A percentile compares a stretch with the other conserved stretches of the same genome.
Evolutionary conservation across 2,329 filamentous ascomycete genomes (phyloP).

Genomic region (Chaetomium sp.): DNA sequence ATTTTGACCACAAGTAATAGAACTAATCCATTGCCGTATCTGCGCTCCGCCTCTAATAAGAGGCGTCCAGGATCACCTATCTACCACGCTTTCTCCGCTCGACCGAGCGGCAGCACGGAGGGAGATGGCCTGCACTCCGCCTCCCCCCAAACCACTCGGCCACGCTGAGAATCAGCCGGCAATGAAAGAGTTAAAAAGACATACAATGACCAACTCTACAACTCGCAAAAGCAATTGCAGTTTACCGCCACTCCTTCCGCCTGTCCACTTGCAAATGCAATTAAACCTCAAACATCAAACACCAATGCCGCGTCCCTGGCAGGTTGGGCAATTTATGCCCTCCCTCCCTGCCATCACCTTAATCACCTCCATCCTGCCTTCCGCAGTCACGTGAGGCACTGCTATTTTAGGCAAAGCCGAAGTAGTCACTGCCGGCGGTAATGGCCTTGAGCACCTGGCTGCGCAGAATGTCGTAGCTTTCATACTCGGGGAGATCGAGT

Average conservation of each 20-base stretch:
- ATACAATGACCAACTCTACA: constrained; percentile 17
- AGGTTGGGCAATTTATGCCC: constrained; percentile 32
- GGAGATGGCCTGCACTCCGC: constrained; percentile 33
- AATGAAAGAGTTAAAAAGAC: constrained; percentile 7
- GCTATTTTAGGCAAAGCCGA: constrained; percentile 80
- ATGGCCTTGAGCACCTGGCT: constrained; percentile 92
- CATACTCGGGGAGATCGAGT: constrained; percentile 97
- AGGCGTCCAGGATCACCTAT: constrained; percentile 9
- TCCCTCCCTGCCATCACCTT: constrained; percentile 23
- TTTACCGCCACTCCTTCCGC: constrained; percentile 4
- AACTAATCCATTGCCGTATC: constrained; percentile 18
- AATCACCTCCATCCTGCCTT: neutral
- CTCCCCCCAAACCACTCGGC: constrained; percentile 6
- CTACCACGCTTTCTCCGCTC: constrained; percentile 8
- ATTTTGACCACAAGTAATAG: neutral
- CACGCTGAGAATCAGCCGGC: constrained; percentile 6
- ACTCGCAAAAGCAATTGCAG: constrained; percentile 12
- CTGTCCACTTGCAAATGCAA: constrained; percentile 20
- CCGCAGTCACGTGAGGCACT: neutral
- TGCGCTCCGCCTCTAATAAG: constrained; percentile 5
- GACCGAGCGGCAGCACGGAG: constrained; percentile 10
- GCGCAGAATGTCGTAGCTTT: constrained; percentile 88
- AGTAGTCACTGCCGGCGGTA: constrained; percentile 96
- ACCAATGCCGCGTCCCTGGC: neutral
- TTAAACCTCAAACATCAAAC: constrained; percentile 3